These are phyloP conservation scores for Tulasnella sp. DNA, from an alignment of 768 basidiomycete species.

Conservation along the genomic window DNA sequence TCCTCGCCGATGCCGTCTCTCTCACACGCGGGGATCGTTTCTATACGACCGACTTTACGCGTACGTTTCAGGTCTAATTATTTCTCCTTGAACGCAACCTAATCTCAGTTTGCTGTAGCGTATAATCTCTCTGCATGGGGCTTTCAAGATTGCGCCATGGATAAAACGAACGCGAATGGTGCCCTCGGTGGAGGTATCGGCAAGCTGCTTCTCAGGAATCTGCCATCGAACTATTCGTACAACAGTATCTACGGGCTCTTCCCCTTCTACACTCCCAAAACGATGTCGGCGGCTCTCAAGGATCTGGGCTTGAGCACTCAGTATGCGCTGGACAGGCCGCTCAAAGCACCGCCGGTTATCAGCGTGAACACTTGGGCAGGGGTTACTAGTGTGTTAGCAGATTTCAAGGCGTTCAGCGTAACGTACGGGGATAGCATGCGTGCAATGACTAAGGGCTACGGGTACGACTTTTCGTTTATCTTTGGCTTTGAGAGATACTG, in stretches of 20 bases:
- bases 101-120: constrained; percentile 23
- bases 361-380: constrained; percentile 16
- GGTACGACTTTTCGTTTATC: constrained; percentile 14
- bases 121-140: constrained; percentile 73
- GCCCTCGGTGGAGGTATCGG: constrained; percentile 68
- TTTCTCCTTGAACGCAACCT: constrained; percentile 28
- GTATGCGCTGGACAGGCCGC: constrained; percentile 54
- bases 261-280: constrained; percentile 60
- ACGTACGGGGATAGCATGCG: constrained; percentile 29
- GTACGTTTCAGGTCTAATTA: constrained; percentile 33
- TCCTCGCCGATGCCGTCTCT: constrained; percentile 43
- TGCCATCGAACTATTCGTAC: constrained; percentile 58
- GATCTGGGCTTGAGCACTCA: constrained; percentile 31
- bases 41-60: constrained; percentile 65
- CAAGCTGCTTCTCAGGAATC: constrained; percentile 56
- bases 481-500: neutral
- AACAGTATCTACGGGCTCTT: constrained; percentile 66
- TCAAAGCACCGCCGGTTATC: neutral
- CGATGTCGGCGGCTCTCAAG: constrained; percentile 35
- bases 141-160: constrained; percentile 56
- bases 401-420: constrained; percentile 31
- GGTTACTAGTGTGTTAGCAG: constrained; percentile 21
- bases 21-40: constrained; percentile 72
- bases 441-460: constrained; percentile 29
- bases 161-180: constrained; percentile 43